Percentiles rank a stretch among this genome's conserved stretches.
These are phyloP conservation scores for Hymenoscyphus linearis DNA, from an alignment of 2,329 filamentous ascomycete species.

Conservation along the genomic window DNA sequence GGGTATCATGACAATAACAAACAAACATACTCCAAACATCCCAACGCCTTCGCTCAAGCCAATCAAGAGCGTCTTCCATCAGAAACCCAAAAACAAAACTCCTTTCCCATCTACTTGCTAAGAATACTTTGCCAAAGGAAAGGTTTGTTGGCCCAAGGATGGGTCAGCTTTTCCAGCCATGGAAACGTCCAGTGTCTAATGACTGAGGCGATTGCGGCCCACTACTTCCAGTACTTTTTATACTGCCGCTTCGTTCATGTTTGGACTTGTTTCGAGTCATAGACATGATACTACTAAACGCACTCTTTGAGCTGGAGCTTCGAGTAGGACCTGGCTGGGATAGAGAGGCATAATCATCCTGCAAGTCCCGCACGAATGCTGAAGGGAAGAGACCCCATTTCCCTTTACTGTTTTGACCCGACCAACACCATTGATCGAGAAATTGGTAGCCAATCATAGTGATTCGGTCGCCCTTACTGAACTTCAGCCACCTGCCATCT, in stretches of 20 bases:
- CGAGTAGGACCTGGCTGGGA: not conserved
- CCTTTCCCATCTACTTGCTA: not conserved
- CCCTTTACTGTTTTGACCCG: conserved; percentile 26
- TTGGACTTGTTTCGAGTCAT: conserved; percentile 14
- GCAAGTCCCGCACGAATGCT: conserved; percentile 25
- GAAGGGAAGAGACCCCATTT: conserved; percentile 31
- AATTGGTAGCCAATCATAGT: conserved; percentile 25
- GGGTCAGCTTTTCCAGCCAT: not conserved
- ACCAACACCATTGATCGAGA: conserved; percentile 31
- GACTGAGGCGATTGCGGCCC: not conserved
- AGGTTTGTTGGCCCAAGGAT: not conserved
- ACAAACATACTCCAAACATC: not conserved
- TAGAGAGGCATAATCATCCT: conserved; percentile 5
- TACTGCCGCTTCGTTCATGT: conserved; percentile 12
- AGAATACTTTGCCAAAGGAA: not conserved
- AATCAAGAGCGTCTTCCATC: not conserved
- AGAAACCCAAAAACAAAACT: not conserved
- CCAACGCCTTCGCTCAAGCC: not conserved
- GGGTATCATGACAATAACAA: conserved; percentile 1
- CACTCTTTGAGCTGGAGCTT: conserved; percentile 4
- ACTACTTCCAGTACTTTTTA: conserved; percentile 8
- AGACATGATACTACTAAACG: conserved; percentile 4
- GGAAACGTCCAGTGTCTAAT: not conserved
- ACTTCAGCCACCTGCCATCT: conserved; percentile 28
- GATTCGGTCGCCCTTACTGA: conserved; percentile 30